Evolutionary conservation across 129 eudicot genomes (phyloP).

Genomic region (Kitagawia praeruptora): DNA sequence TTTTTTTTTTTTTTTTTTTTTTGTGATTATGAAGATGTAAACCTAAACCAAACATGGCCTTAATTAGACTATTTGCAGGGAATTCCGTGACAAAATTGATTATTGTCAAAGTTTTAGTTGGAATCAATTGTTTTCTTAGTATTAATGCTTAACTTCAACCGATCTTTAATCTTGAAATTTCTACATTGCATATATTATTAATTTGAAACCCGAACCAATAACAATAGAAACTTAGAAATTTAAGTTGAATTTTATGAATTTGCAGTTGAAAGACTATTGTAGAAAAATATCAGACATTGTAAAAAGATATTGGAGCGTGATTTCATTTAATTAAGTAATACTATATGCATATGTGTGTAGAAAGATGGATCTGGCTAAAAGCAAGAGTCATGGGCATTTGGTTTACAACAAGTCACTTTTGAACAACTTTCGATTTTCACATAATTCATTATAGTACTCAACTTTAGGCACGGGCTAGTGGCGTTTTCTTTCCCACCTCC

Average conservation of each 20-base stretch:
- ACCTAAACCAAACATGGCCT: neutral
- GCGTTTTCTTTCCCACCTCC: slow-evolving; percentile 8
- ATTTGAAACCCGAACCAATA: no score
- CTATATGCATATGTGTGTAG: neutral
- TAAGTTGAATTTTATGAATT: neutral
- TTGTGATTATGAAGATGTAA: neutral
- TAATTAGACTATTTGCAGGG: neutral
- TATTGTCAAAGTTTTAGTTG: neutral
- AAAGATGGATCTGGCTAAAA: neutral
- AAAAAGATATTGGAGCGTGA: neutral
- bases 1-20: no score
- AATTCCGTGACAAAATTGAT: neutral
- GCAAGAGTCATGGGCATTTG: slow-evolving; percentile 17
- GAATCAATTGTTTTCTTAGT: neutral
- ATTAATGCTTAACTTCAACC: neutral
- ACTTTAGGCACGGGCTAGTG: slow-evolving; percentile 11
- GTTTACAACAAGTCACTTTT: slow-evolving; percentile 4
- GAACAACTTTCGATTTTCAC: slow-evolving; percentile 4
- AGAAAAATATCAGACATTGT: neutral
- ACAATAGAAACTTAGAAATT: neutral
- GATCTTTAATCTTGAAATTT: neutral
- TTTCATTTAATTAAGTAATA: neutral
- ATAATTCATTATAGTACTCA: neutral
- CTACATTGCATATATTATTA: neutral
- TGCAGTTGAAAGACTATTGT: neutral